Percentiles rank a stretch among this genome's conserved stretches.
These are phyloP conservation scores for Naegleria gruberi DNA, from an alignment of 208 protist species.

Conservation along the genomic window DNA sequence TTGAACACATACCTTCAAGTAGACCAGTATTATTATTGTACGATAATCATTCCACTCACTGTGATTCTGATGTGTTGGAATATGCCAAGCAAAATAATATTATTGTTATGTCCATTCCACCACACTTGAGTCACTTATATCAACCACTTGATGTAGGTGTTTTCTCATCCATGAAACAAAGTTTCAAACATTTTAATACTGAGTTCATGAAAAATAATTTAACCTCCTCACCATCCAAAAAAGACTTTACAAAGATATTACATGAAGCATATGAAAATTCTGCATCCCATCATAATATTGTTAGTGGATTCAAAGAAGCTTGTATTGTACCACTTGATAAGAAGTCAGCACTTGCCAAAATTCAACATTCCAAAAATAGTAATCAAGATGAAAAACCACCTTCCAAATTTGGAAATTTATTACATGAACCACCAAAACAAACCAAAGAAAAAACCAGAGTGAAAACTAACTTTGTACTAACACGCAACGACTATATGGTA, in stretches of 20 bases:
- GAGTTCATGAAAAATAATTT: no score
- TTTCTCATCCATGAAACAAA: background rate
- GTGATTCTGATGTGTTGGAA: background rate
- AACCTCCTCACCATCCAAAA: background rate
- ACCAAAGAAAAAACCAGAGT: background rate
- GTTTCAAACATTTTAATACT: background rate
- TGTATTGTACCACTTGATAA: background rate
- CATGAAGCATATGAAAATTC: background rate
- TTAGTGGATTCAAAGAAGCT: background rate
- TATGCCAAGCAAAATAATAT: background rate
- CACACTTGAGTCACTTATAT: background rate
- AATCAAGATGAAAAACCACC: background rate
- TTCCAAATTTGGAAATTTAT: background rate
- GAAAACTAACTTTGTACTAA: background rate
- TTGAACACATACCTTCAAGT: background rate
- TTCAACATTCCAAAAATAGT: background rate
- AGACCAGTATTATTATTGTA: background rate
- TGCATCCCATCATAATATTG: background rate
- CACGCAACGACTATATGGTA: background rate
- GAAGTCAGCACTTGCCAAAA: background rate
- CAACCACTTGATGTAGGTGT: background rate
- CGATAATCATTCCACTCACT: background rate
- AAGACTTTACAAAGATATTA: background rate
- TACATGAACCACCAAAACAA: background rate
- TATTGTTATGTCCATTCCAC: background rate